These are phyloP conservation scores for Phialophora verrucosa DNA, from an alignment of 2,329 filamentous ascomycete species.

Conservation along the genomic window DNA sequence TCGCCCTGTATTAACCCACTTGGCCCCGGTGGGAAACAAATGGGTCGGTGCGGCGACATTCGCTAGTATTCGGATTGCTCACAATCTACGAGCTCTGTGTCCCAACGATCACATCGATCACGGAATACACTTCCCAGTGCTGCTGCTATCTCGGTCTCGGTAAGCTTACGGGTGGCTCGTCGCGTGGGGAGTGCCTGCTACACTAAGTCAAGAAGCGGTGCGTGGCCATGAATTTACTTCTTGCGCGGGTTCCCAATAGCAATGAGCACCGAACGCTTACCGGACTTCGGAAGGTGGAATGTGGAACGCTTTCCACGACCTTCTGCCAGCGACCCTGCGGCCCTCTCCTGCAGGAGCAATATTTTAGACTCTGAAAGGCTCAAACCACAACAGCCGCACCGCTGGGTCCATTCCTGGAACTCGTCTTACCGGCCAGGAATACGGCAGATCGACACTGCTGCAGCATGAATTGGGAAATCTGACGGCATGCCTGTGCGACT, in stretches of 20 bases:
- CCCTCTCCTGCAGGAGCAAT: slow-evolving; percentile 23
- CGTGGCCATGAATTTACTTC: slow-evolving; percentile 7
- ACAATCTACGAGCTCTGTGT: background rate
- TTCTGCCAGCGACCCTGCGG: background rate
- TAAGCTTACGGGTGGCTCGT: slow-evolving; percentile 22
- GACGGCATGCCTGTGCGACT: slow-evolving; percentile 26
- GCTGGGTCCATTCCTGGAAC: slow-evolving; percentile 23
- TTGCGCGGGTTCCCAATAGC: slow-evolving; percentile 17
- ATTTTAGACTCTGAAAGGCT: slow-evolving; percentile 11
- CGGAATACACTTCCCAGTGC: background rate
- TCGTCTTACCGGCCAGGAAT: slow-evolving; percentile 15
- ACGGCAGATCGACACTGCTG: slow-evolving; percentile 31
- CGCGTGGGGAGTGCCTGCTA: slow-evolving; percentile 16
- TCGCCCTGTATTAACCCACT: background rate
- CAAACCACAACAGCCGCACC: slow-evolving; percentile 22
- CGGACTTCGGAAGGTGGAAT: slow-evolving; percentile 18
- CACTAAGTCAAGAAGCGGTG: background rate
- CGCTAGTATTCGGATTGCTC: background rate
- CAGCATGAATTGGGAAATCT: slow-evolving; percentile 29
- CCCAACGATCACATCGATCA: background rate
- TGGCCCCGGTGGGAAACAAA: background rate
- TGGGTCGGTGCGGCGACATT: background rate
- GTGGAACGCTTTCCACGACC: slow-evolving; percentile 9
- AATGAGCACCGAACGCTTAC: slow-evolving; percentile 5
- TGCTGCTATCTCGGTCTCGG: slow-evolving; percentile 15